Evolutionary conservation across 208 protist genomes (phyloP).

Genomic region (Trypanosomatidae sp.): DNA sequence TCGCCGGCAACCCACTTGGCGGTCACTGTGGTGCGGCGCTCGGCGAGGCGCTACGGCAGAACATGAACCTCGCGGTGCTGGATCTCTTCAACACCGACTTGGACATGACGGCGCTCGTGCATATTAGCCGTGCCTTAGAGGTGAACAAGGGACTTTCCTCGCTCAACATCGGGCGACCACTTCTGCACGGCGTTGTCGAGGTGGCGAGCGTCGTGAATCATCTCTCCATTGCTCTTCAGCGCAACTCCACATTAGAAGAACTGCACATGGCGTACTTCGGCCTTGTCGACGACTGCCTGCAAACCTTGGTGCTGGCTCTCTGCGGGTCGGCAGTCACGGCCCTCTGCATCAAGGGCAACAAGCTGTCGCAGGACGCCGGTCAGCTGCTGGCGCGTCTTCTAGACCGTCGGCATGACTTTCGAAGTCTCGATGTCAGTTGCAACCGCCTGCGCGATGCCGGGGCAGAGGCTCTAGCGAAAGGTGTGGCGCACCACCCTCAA

Average conservation of each 20-base stretch:
- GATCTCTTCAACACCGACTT: conserved; percentile 61
- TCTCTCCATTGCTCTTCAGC: conserved; percentile 42
- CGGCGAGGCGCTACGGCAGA: conserved; percentile 33
- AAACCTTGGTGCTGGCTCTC: conserved; percentile 49
- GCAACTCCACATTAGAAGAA: conserved; percentile 47
- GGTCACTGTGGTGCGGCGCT: conserved; percentile 37
- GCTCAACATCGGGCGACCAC: conserved; percentile 66
- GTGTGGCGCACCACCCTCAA: conserved; percentile 39
- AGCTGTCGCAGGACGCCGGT: conserved; percentile 65
- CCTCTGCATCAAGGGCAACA: conserved; percentile 63
- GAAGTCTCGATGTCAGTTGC: conserved; percentile 48
- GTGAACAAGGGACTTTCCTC: conserved; percentile 45
- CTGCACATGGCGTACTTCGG: conserved; percentile 57
- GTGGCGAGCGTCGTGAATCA: conserved; percentile 69
- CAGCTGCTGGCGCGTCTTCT: conserved; percentile 54
- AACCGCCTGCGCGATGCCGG: conserved; percentile 73
- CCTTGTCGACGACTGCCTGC: conserved; percentile 47
- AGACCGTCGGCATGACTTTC: conserved; percentile 53
- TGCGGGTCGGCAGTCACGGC: conserved; percentile 38
- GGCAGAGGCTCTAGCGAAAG: conserved; percentile 35
- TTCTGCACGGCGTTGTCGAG: conserved; percentile 59
- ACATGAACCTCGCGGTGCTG: conserved; percentile 37
- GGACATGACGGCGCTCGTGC: conserved; percentile 56
- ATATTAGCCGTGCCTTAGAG: conserved; percentile 37
- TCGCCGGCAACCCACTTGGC: conserved; percentile 64